Conservation (phyloP, 2,329 filamentous ascomycete genomes). For the Aspergillus tamarii region DNA sequence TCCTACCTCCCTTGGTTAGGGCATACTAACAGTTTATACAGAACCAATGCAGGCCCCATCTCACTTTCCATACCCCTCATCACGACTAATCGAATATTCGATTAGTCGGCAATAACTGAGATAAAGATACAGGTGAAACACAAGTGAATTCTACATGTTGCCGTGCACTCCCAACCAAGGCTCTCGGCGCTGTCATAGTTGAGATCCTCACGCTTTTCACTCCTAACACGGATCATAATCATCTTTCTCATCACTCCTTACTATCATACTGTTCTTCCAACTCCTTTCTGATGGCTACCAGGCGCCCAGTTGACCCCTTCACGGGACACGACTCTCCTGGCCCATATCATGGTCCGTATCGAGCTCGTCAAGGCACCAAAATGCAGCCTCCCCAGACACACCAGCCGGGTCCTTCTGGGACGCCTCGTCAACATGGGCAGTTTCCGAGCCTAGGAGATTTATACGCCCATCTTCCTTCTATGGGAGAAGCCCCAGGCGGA, state of each 20-base stretch:
- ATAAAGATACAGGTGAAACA: background rate
- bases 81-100: background rate
- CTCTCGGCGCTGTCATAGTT: background rate
- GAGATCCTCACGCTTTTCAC: background rate
- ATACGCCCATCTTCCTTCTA: slow-evolving; percentile 1
- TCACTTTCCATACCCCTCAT: background rate
- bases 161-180: background rate
- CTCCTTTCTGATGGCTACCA: slow-evolving; percentile 6
- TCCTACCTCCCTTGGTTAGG: too few species aligned
- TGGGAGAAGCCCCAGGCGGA: background rate
- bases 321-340: slow-evolving; percentile 3
- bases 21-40: background rate
- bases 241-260: background rate
- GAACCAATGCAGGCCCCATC: background rate
- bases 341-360: background rate
- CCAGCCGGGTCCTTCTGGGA: background rate
- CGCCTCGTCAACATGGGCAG: slow-evolving; percentile 4
- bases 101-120: background rate
- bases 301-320: background rate
- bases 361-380: too few species aligned
- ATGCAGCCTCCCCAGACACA: background rate
- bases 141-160: background rate
- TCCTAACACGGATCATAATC: background rate
- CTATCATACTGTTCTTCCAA: background rate
- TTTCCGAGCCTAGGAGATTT: background rate